Evolutionary conservation across 306 rosid species (phyloP).

Genomic region (Pachyrhizus erosus): DNA sequence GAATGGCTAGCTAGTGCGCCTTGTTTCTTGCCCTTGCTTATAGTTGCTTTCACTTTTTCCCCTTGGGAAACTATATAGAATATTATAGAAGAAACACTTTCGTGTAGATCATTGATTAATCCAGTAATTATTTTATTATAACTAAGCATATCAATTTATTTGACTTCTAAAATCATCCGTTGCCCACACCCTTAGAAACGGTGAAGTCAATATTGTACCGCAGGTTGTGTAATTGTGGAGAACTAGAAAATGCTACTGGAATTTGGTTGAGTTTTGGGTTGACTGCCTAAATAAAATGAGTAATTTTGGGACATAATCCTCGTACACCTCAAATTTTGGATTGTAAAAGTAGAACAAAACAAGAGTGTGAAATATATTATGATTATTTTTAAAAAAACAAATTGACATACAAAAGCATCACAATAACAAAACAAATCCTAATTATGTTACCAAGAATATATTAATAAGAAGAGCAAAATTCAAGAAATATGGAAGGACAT

Average conservation of each 20-base stretch:
- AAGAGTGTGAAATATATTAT: no score
- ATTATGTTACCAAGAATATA: no score
- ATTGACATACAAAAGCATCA: no score
- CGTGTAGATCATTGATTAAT: not conserved
- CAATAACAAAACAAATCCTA: no score
- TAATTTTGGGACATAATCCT: no score
- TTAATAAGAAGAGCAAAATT: no score
- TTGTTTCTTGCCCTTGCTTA: conserved; percentile 39
- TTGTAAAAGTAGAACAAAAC: no score
- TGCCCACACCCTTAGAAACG: not conserved
- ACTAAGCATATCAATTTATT: not conserved
- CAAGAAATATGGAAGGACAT: no score
- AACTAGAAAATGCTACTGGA: not conserved
- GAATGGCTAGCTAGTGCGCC: conserved; percentile 49
- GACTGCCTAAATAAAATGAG: not conserved
- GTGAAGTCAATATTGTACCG: not conserved
- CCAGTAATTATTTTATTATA: no score
- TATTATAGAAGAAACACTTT: conserved; percentile 31
- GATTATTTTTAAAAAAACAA: no score
- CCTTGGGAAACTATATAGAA: conserved; percentile 36
- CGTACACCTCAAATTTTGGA: no score
- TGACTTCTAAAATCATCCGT: not conserved
- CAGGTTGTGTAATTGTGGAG: not conserved
- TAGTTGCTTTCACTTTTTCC: conserved; percentile 31
- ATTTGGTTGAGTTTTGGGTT: not conserved